Conservation (phyloP, 2,329 filamentous ascomycete genomes). For the Pseudopyrenochaeta lycopersici region DNA sequence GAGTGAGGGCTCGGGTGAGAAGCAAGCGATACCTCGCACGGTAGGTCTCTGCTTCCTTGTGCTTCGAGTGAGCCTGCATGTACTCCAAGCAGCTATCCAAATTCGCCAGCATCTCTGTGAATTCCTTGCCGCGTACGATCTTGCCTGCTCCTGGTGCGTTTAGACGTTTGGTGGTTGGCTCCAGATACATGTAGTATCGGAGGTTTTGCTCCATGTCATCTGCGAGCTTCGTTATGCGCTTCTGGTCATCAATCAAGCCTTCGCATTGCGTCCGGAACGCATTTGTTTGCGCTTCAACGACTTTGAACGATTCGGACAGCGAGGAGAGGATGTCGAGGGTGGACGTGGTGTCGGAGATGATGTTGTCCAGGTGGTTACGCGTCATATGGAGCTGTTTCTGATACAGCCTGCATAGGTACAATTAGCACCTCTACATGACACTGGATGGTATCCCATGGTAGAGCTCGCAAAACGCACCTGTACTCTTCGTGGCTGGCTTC, state of each 20-base stretch:
- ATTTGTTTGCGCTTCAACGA: constrained; percentile 90
- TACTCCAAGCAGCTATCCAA: constrained; percentile 92
- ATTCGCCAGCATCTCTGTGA: constrained; percentile 86
- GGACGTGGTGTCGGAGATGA: constrained; percentile 79
- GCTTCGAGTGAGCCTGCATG: constrained; percentile 84
- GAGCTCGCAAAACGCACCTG: constrained; percentile 52
- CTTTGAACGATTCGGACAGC: constrained; percentile 84
- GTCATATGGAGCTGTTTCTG: constrained; percentile 82
- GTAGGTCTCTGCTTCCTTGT: constrained; percentile 88
- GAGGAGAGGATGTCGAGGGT: constrained; percentile 79
- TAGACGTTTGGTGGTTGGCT: constrained; percentile 86
- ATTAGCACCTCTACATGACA: background rate
- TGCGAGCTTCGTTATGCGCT: constrained; percentile 78
- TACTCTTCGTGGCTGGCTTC: constrained; percentile 88
- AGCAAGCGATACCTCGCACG: constrained; percentile 86
- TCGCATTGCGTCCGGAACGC: constrained; percentile 93
- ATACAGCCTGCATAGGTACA: constrained; percentile 61
- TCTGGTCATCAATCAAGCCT: constrained; percentile 83
- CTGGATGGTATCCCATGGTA: no score
- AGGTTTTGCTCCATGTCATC: constrained; percentile 87
- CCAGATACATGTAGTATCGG: constrained; percentile 94
- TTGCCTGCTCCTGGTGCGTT: constrained; percentile 91
- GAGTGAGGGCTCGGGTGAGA: constrained; percentile 72
- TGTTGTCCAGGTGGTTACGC: constrained; percentile 79
- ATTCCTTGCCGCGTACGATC: constrained; percentile 83